Evolutionary conservation across 1,284 basidiomycete species (phyloP).

Genomic region (Rhodotorula sp.): DNA sequence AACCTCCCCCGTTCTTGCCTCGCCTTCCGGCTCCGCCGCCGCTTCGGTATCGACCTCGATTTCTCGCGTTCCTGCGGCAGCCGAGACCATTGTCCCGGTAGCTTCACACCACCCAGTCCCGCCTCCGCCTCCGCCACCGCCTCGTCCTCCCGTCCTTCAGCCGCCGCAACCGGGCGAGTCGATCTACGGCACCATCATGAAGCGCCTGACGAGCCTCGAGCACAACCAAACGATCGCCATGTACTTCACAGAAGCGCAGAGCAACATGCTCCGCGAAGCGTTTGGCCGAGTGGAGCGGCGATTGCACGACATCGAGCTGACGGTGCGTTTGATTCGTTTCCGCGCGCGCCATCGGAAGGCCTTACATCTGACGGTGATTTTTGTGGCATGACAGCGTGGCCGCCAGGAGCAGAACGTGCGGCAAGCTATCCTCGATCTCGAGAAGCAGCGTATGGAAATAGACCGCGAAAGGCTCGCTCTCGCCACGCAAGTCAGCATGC

Average conservation of each 20-base stretch:
- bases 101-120: neutral
- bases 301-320: conserved; percentile 58
- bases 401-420: conserved; percentile 66
- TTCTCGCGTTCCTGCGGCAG: neutral
- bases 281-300: conserved; percentile 64
- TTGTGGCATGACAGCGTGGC: conserved; percentile 55
- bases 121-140: neutral
- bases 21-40: neutral
- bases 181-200: conserved; percentile 95
- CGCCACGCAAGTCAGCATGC: conserved; percentile 62
- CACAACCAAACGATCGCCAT: conserved; percentile 81
- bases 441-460: conserved; percentile 63
- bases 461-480: conserved; percentile 69
- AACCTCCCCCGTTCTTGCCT: neutral
- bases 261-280: conserved; percentile 69
- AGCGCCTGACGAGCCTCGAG: conserved; percentile 80
- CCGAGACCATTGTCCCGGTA: neutral
- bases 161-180: conserved; percentile 70
- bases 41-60: neutral
- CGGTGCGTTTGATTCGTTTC: conserved; percentile 57
- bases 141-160: conserved; percentile 11
- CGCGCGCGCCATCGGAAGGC: neutral
- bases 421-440: conserved; percentile 66
- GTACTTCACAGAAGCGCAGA: conserved; percentile 88
- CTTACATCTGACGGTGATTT: neutral